These are phyloP conservation scores for Theileria annulata DNA, from an alignment of 169 alveolate genomes.

Conservation along the genomic window DNA sequence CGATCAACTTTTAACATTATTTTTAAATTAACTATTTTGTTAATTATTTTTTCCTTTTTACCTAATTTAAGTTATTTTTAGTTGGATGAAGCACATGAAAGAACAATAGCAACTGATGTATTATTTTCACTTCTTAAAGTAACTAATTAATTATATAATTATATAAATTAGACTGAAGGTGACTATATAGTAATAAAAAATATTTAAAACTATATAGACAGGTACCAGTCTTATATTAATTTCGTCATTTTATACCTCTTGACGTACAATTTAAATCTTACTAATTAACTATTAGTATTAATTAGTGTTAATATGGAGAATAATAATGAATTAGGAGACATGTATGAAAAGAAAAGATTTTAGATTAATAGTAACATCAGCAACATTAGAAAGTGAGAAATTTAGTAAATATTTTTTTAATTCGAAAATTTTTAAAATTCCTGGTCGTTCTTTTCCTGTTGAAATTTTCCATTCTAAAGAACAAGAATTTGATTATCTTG, in stretches of 20 bases:
- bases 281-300: neutral
- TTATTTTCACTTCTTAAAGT: conserved; percentile 95
- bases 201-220: conserved; percentile 67
- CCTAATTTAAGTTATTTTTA: neutral
- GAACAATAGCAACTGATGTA: conserved; percentile 98
- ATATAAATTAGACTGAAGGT: conserved; percentile 44
- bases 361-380: conserved; percentile 98
- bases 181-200: conserved; percentile 31
- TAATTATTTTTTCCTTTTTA: no score
- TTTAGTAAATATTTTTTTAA: conserved; percentile 94
- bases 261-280: neutral
- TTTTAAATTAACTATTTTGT: no score
- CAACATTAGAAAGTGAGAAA: conserved; percentile 95
- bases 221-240: conserved; percentile 81
- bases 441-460: conserved; percentile 98
- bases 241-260: neutral
- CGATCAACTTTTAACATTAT: neutral
- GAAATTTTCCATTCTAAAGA: conserved; percentile 94
- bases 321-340: conserved; percentile 79
- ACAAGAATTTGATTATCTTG: conserved; percentile 98
- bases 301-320: no score
- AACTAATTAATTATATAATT: neutral
- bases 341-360: conserved; percentile 89
- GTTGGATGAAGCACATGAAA: conserved; percentile 99
- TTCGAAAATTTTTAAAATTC: conserved; percentile 96